phyloP scores from a whole-genome alignment of 148 eudicot genomes.

The Bassia scoparia region DNA sequence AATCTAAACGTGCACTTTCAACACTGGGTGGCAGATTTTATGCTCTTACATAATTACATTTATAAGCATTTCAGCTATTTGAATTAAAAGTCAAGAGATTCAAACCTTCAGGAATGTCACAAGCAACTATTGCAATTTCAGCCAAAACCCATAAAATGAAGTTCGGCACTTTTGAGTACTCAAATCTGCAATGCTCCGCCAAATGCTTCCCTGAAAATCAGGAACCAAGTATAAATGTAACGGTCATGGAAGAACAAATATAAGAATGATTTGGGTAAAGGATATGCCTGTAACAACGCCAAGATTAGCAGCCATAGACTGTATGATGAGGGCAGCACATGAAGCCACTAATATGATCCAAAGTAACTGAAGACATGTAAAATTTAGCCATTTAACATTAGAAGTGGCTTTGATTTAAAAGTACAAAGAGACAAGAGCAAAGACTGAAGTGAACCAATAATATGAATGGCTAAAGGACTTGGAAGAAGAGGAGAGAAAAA shows the following conservation, averaged over 20 bases:
- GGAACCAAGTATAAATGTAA: neutral
- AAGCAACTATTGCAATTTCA: slow-evolving; percentile 86
- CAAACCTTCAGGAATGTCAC: slow-evolving; percentile 98
- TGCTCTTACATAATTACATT: too few relatives aligned
- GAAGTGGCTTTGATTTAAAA: neutral
- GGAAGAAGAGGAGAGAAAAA: too few relatives aligned
- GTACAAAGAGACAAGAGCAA: too few relatives aligned
- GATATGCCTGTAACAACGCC: slow-evolving; percentile 93
- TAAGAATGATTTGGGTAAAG: slow-evolving; percentile 9
- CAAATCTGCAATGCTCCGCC: slow-evolving; percentile 93
- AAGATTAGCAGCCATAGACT: slow-evolving; percentile 88
- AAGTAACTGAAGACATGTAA: slow-evolving; percentile 53
- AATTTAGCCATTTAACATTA: neutral
- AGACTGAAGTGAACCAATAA: too few relatives aligned
- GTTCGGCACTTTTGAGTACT: slow-evolving; percentile 82
- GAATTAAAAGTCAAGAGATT: neutral
- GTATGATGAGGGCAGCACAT: slow-evolving; percentile 84
- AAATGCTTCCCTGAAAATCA: slow-evolving; percentile 76
- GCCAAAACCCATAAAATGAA: slow-evolving; percentile 91
- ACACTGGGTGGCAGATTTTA: too few relatives aligned
- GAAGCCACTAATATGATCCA: slow-evolving; percentile 98
- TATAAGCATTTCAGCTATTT: neutral
- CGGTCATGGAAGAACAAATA: neutral
- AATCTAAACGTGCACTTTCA: too few relatives aligned
- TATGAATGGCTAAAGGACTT: too few relatives aligned